phyloP scores from a whole-genome alignment of 495 filamentous ascomycete genomes.

The Glonium stellatum region DNA sequence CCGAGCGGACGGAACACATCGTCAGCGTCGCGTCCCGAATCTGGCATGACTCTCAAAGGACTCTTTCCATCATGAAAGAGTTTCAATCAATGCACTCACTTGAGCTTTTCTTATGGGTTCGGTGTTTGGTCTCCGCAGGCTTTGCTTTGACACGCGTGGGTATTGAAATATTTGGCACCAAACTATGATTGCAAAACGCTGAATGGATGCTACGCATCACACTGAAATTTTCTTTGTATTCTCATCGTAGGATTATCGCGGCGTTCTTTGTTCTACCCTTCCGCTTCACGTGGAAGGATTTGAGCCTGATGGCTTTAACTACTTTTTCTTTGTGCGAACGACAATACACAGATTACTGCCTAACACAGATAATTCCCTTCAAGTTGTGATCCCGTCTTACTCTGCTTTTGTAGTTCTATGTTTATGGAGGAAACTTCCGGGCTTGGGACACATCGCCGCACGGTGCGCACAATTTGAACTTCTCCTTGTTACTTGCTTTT shows the following conservation, averaged over 20 bases:
- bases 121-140: not conserved
- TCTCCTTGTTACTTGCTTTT: not conserved
- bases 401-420: not conserved
- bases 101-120: not conserved
- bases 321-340: slow-evolving; percentile 1
- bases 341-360: not conserved
- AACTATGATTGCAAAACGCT: not conserved
- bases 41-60: slow-evolving; percentile 1
- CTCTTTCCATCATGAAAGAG: not conserved
- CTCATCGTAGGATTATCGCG: not conserved
- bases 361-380: not conserved
- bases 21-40: slow-evolving; percentile 25
- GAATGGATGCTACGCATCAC: not conserved
- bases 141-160: not conserved
- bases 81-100: slow-evolving; percentile 1
- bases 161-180: not conserved
- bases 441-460: not conserved
- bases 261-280: not conserved
- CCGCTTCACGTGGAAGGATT: not conserved
- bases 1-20: slow-evolving; percentile 30
- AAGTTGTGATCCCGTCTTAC: not conserved
- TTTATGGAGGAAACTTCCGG: not conserved
- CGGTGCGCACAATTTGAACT: not conserved
- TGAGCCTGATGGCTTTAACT: not conserved
- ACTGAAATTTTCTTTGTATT: not conserved